Base-by-base conservation (phyloP, 768 basidiomycete genomes). In the Collybiopsis luxurians region DNA sequence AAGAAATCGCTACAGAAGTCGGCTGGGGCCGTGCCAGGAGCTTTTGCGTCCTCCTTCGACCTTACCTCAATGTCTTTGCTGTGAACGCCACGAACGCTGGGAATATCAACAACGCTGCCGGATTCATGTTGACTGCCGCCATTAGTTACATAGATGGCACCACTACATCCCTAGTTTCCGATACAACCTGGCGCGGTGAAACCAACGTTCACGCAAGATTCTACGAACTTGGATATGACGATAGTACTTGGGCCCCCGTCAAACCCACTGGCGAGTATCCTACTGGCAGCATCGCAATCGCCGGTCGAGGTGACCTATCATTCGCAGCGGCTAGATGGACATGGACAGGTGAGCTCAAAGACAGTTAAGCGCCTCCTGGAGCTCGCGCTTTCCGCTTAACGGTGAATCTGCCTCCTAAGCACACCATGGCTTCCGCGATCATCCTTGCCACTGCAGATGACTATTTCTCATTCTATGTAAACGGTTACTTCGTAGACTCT, bases 401-500 rank as follows among this genome's bases (percentile, higher is more conserved):
- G 2, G 61, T 69, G 46, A 40, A 50, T 23, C 52, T 60, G 2
- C 56, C 67, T 2, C 55, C 55, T 17, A 67, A 66, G 3, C 67
- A 69, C 55, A 61, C 57, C 17, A 36, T 65, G 1, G 59, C 62
- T 21, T 63, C 58, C 1, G 69, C 65, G 0, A 36, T 27, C 3
- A 59, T 69, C 24, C 40, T 70, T 11, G 30, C 68, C 12, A 68
- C 69, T 15, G 70, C 64, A 1, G 70, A 72, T 61, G 63, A 72
- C 50, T 53, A 46, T 5, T 71, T 69, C 57, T 51, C 62, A 5
- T 47, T 71, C 10, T 71, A 66, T 47, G 63, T 69, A 49, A 65
- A 70, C 49, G 71, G 71, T 17, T 55, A 27, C 2, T 24, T 57
- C 13, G 55, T 68, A 53, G 67, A 62, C 12, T 40, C 61, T 5